phyloP scores from a whole-genome alignment of 106 monocot species.

The Allium cepa region DNA sequence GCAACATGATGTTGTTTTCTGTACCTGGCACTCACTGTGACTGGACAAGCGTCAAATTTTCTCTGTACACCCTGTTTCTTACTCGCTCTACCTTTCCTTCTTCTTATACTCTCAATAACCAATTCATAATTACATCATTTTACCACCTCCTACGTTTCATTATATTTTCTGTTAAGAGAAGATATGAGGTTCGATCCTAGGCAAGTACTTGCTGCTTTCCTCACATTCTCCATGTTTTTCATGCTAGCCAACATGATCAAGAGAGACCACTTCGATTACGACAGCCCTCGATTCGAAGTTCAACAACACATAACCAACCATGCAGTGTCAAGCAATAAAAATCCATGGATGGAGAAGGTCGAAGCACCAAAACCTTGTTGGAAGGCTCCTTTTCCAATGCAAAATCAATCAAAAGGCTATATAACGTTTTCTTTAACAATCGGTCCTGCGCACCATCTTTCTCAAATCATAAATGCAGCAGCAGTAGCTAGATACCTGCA shows the following conservation, averaged over 20 bases:
- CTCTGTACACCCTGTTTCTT: too few relatives aligned
- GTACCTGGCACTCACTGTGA: too few relatives aligned
- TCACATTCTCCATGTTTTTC: conserved; percentile 79
- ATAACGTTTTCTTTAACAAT: conserved; percentile 75
- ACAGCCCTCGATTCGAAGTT: too few relatives aligned
- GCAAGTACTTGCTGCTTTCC: conserved; percentile 69
- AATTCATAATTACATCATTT: too few relatives aligned
- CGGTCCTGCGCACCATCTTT: conserved; percentile 75
- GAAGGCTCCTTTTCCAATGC: conserved; percentile 32
- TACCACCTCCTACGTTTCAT: too few relatives aligned
- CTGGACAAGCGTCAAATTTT: too few relatives aligned
- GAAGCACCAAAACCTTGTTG: conserved; percentile 61
- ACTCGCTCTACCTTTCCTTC: too few relatives aligned
- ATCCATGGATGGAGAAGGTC: conserved; percentile 22
- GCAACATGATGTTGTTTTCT: too few relatives aligned
- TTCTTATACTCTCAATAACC: too few relatives aligned
- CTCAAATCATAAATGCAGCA: conserved; percentile 68
- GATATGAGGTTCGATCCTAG: conserved; percentile 75
- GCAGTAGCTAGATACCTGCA: conserved; percentile 61
- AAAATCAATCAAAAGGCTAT: conserved; percentile 46
- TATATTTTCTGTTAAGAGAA: not conserved
- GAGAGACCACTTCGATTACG: conserved; percentile 56
- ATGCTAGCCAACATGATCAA: conserved; percentile 97
- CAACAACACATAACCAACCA: conserved; percentile 19
- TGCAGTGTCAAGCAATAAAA: conserved; percentile 1